phyloP scores from a whole-genome alignment of 495 filamentous ascomycete genomes.

The Hyaloscypha finlandica region DNA sequence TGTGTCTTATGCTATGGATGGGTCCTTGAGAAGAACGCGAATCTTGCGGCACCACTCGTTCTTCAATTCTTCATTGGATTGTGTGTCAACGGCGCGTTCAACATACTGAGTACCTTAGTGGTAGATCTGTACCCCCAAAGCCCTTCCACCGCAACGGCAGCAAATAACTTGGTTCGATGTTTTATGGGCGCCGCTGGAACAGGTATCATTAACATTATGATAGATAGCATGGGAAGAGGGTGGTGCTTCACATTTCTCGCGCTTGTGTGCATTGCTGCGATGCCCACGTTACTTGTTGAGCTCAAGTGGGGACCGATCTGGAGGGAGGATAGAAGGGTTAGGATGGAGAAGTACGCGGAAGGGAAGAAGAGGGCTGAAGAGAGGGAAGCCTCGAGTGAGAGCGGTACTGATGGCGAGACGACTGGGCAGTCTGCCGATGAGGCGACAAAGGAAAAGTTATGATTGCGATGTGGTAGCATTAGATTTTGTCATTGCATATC shows the following conservation, averaged over 20 bases:
- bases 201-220: slow-evolving; percentile 62
- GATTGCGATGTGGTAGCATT: not conserved
- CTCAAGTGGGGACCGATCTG: slow-evolving; percentile 49
- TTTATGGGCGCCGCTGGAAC: slow-evolving; percentile 65
- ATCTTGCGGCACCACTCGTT: slow-evolving; percentile 44
- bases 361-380: slow-evolving; percentile 7
- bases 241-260: slow-evolving; percentile 68
- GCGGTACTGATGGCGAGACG: not conserved
- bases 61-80: slow-evolving; percentile 50
- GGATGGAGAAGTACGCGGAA: slow-evolving; percentile 25
- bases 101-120: slow-evolving; percentile 48
- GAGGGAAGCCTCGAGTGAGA: not conserved
- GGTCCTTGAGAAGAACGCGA: slow-evolving; percentile 41
- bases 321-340: slow-evolving; percentile 40
- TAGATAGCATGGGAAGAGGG: slow-evolving; percentile 61
- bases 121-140: slow-evolving; percentile 43
- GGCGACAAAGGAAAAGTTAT: not conserved
- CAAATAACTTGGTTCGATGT: slow-evolving; percentile 68
- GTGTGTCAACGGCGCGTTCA: slow-evolving; percentile 55
- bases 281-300: slow-evolving; percentile 29
- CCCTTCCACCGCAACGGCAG: slow-evolving; percentile 63
- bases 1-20: slow-evolving; percentile 40
- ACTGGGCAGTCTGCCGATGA: not conserved
- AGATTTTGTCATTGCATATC: not conserved
- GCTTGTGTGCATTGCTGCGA: slow-evolving; percentile 36